Percentiles rank a stretch among this genome's conserved stretches.
Conservation (phyloP, 441 rosid species). For the Adansonia gregorii region DNA sequence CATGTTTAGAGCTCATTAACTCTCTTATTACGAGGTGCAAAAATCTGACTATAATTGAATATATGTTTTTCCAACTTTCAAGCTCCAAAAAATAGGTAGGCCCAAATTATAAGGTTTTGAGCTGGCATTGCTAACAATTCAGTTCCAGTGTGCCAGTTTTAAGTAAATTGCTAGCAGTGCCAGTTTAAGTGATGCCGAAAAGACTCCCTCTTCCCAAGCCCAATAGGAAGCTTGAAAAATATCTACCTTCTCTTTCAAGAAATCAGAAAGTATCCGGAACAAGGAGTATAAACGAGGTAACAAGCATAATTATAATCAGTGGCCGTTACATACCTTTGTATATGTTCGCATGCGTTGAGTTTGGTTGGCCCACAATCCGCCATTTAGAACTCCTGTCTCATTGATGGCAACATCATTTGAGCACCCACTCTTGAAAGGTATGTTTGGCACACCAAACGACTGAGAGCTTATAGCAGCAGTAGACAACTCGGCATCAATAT, state of each 20-base stretch:
- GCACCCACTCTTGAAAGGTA: conserved; percentile 73
- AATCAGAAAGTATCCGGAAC: not conserved
- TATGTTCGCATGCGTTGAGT: conserved; percentile 91
- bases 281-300: not conserved
- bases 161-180: not conserved
- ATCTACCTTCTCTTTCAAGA: not conserved
- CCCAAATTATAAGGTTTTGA: not conserved
- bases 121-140: not conserved
- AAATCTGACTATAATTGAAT: not conserved
- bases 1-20: not conserved
- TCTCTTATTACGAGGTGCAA: not conserved
- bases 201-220: not conserved
- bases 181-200: not conserved
- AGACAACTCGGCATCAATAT: conserved; percentile 90
- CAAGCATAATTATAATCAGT: not conserved
- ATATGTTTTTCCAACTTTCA: not conserved
- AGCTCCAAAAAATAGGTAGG: not conserved
- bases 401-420: conserved; percentile 74
- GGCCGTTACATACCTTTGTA: conserved; percentile 67
- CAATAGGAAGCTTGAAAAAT: not conserved
- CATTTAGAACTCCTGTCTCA: conserved; percentile 75
- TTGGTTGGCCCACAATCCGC: conserved; percentile 84
- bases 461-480: conserved; percentile 91
- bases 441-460: conserved; percentile 84
- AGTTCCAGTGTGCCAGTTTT: not conserved